phyloP scores from a whole-genome alignment of 1,284 basidiomycete species.

The Ceratobasidium sp. region DNA sequence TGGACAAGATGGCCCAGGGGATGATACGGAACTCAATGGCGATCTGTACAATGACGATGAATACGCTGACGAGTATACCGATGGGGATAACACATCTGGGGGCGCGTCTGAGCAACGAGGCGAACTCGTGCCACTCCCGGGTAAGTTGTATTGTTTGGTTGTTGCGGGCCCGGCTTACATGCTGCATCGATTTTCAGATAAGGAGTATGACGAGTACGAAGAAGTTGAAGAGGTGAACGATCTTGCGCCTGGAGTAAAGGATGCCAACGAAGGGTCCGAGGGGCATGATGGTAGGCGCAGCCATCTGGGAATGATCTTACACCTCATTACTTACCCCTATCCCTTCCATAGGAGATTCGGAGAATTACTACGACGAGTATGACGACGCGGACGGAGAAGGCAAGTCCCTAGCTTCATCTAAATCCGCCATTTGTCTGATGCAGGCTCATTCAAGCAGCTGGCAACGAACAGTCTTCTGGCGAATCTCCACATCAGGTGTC shows the following conservation, averaged over 20 bases:
- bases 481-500: conserved; percentile 1
- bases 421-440: background rate
- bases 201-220: conserved; percentile 33
- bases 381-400: conserved; percentile 12
- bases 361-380: conserved; percentile 32
- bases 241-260: background rate
- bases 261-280: background rate
- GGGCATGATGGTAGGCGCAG: background rate
- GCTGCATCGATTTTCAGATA: background rate
- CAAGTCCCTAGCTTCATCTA: background rate
- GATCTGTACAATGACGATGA: conserved; percentile 29
- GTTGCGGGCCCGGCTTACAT: background rate
- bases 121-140: background rate
- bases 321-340: background rate
- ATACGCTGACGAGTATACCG: conserved; percentile 6
- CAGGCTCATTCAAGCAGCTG: background rate
- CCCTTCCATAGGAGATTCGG: background rate
- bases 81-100: background rate
- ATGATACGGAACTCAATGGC: background rate
- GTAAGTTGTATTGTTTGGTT: background rate
- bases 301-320: background rate
- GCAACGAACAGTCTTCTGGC: background rate
- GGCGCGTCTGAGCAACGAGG: background rate
- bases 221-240: conserved; percentile 7
- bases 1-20: background rate